Evolutionary conservation across 1,284 basidiomycete genomes (phyloP).

Genomic region (Sanghuangporus baumii): DNA sequence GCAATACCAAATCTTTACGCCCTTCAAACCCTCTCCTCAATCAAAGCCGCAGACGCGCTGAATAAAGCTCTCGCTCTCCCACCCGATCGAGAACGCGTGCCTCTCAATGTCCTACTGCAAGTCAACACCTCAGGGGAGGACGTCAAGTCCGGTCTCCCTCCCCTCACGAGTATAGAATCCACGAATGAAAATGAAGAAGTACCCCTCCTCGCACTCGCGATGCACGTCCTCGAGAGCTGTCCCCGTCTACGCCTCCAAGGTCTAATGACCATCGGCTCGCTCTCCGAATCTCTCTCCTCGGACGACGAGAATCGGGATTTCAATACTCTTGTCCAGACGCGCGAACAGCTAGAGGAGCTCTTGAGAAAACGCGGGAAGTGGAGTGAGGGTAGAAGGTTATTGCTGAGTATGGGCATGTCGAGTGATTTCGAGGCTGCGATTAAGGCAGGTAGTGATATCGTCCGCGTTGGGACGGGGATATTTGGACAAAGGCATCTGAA

Average conservation of each 20-base stretch:
- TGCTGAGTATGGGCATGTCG: constrained; percentile 98
- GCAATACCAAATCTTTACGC: constrained; percentile 87
- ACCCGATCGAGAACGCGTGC: constrained; percentile 35
- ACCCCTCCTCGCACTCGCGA: constrained; percentile 65
- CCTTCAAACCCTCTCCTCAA: constrained; percentile 87
- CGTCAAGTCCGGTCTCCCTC: constrained; percentile 80
- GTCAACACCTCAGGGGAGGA: constrained; percentile 94
- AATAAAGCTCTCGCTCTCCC: constrained; percentile 74
- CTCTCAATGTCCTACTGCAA: constrained; percentile 81
- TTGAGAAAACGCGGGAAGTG: constrained; percentile 38
- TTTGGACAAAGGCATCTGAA: constrained; percentile 51
- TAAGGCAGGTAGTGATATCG: constrained; percentile 79
- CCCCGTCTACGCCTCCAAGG: constrained; percentile 75
- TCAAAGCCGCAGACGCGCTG: constrained; percentile 80
- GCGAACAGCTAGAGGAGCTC: constrained; percentile 47
- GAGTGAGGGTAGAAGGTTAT: constrained; percentile 53
- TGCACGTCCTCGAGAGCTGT: constrained; percentile 68
- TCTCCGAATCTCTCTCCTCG: constrained; percentile 58
- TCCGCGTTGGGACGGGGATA: constrained; percentile 89
- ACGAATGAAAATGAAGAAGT: constrained; percentile 18
- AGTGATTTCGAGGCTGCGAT: constrained; percentile 90
- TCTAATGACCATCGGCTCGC: constrained; percentile 95
- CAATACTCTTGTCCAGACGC: constrained; percentile 57
- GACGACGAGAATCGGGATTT: constrained; percentile 82
- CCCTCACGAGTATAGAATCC: constrained; percentile 34